Evolutionary conservation across 2,329 filamentous ascomycete genomes (phyloP), one percentile per base, ranked within the genome.

Genomic region (Claviceps monticola): DNA sequence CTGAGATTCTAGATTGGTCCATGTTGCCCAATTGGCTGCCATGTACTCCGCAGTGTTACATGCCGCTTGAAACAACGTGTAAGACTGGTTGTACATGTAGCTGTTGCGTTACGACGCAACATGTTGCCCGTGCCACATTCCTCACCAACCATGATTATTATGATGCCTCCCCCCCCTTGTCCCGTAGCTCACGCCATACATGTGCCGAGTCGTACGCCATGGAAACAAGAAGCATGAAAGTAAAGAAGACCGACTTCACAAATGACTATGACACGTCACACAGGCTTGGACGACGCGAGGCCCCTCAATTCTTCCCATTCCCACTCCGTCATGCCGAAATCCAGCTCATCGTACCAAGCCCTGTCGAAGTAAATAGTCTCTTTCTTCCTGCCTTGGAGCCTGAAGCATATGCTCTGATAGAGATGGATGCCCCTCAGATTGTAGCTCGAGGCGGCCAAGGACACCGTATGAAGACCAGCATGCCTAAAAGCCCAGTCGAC

Each of bases 371-470:
- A 61, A 7, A 54, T 53, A 3, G 50, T 52, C 50, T 61, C 54
- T 52, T 68, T 61, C 55, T 62, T 64, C 16, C 66, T 56, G 0
- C 72, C 71, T 57, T 77, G 72, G 4, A 60, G 52, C 53, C 60
- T 61, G 53, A 76, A 75, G 0, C 74, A 71, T 4, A 75, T 55
- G 50, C 63, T 63, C 59, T 68, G 58, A 58, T 75, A 75, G 58
- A 76, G 54, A 17, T 63, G 61, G 3, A 65, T 50, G 1, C 70
- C 73, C 1, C 69, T 63, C 37, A 60, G 58, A 53, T 75, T 76
- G 56, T 64, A 75, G 16, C 59, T 66, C 43, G 71, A 68, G 5
- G 65, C 66, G 7, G 60, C 57, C 16, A 76, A 64, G 38, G 60
- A 61, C 34, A 76, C 65, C 9, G 67, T 62, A 55, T 75, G 73